These are phyloP conservation scores for Pseudogymnoascus sp. DNA, from an alignment of 2,329 filamentous ascomycete genomes.

Conservation along the genomic window DNA sequence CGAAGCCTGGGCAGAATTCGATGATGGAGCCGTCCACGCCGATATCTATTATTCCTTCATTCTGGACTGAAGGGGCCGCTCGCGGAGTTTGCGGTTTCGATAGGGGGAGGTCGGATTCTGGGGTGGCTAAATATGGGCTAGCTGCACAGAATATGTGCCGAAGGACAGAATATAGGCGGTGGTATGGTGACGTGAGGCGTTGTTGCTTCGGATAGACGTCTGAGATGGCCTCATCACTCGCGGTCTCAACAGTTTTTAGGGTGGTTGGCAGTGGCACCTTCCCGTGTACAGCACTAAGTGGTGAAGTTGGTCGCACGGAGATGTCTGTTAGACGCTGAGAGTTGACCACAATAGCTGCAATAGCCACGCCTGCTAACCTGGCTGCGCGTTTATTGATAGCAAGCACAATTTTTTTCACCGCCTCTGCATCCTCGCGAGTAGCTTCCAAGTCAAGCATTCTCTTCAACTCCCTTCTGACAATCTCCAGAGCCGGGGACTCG, in stretches of 20 bases:
- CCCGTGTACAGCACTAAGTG: conserved; percentile 19
- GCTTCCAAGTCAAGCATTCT: conserved; percentile 67
- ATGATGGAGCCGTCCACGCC: conserved; percentile 92
- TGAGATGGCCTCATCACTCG: not conserved
- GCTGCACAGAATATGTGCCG: not conserved
- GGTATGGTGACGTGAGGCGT: not conserved
- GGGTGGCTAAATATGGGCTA: not conserved
- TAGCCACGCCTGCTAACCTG: conserved; percentile 76
- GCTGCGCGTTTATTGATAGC: conserved; percentile 86
- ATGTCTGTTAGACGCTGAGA: conserved; percentile 68
- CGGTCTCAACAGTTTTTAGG: conserved; percentile 11
- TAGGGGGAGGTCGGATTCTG: not conserved
- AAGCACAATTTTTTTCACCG: conserved; percentile 73
- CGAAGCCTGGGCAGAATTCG: conserved; percentile 91
- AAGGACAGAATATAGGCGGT: not conserved
- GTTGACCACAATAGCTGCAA: conserved; percentile 74
- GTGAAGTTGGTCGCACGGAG: conserved; percentile 36
- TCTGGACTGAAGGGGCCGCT: not conserved
- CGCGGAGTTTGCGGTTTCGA: not conserved
- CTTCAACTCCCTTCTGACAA: conserved; percentile 70
- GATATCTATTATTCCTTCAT: conserved; percentile 69
- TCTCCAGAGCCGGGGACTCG: conserved; percentile 59
- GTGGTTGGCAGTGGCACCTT: conserved; percentile 13
- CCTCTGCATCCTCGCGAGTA: conserved; percentile 75
- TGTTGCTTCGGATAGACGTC: not conserved